Evolutionary conservation across 805 yeast species (phyloP).

Genomic region (Citeromyces matritensis): DNA sequence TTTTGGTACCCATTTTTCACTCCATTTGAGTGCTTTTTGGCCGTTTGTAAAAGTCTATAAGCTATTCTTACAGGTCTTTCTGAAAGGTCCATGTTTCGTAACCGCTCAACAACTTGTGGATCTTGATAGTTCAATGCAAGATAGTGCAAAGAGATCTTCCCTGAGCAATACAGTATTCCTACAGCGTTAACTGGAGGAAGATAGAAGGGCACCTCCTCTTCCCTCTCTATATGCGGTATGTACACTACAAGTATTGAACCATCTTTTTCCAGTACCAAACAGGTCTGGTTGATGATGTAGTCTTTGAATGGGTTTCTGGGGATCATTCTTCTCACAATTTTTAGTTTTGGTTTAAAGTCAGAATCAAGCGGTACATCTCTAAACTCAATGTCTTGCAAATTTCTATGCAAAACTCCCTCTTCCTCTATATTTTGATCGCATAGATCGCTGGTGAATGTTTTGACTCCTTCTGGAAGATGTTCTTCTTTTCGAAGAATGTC

Average conservation of each 20-base stretch:
- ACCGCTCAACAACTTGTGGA: conserved; percentile 10
- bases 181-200: conserved; percentile 78
- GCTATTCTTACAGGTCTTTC: conserved; percentile 76
- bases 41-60: conserved; percentile 61
- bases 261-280: conserved; percentile 28
- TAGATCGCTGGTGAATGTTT: conserved; percentile 2
- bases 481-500: conserved; percentile 49
- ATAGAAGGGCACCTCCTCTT: conserved; percentile 68
- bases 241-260: conserved; percentile 48
- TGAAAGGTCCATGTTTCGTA: conserved; percentile 19
- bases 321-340: conserved; percentile 70
- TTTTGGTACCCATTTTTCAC: conserved; percentile 75
- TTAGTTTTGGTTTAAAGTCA: conserved; percentile 17
- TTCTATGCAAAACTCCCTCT: conserved; percentile 8
- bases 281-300: conserved; percentile 71
- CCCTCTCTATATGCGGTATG: conserved; percentile 52
- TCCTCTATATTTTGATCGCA: conserved; percentile 1
- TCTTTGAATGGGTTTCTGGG: conserved; percentile 89
- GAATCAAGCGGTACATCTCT: conserved; percentile 16
- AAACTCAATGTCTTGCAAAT: conserved; percentile 25
- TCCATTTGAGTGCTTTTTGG: conserved; percentile 73
- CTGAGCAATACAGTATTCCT: conserved; percentile 40
- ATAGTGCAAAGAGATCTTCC: conserved; percentile 56
- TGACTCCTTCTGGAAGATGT: conserved; percentile 12
- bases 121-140: conserved; percentile 32